Percentiles rank a stretch among this genome's conserved stretches.
Conservation (phyloP, 768 basidiomycete species). For the Paxillus ammoniavirescens region DNA sequence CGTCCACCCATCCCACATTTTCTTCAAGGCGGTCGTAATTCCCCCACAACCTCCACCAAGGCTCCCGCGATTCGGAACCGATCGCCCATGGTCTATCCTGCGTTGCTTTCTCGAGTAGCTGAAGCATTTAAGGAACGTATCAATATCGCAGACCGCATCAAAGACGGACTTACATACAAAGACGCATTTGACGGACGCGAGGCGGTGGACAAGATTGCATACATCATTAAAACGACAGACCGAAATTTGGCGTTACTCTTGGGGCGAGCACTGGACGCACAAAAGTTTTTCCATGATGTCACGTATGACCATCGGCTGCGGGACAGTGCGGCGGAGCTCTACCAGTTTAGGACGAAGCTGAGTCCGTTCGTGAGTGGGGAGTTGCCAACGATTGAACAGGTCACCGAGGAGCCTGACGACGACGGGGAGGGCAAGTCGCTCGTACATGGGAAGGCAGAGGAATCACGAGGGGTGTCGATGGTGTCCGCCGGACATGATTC, state of each 20-base stretch:
- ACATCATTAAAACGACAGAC: conserved; percentile 98
- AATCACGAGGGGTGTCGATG: conserved; percentile 21
- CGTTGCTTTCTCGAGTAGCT: conserved; percentile 90
- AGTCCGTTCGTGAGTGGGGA: conserved; percentile 87
- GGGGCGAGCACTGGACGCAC: conserved; percentile 94
- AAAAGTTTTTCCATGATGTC: conserved; percentile 99
- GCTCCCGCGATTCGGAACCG: conserved; percentile 41
- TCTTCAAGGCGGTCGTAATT: conserved; percentile 40
- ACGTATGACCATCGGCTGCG: conserved; percentile 96
- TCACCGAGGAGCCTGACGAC: conserved; percentile 33
- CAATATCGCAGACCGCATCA: conserved; percentile 71
- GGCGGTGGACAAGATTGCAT: conserved; percentile 95
- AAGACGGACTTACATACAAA: conserved; percentile 95
- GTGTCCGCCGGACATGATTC: conserved; percentile 33
- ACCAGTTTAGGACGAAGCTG: conserved; percentile 86
- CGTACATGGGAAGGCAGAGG: conserved; percentile 18
- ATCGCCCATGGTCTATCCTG: conserved; percentile 89
- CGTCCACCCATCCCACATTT: conserved; percentile 32
- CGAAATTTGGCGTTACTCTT: conserved; percentile 91
- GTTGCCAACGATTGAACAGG: conserved; percentile 33
- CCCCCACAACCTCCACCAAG: conserved; percentile 35
- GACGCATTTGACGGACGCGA: conserved; percentile 96
- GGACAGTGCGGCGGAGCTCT: conserved; percentile 85
- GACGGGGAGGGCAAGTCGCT: conserved; percentile 31
- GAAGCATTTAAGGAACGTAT: conserved; percentile 90